phyloP scores from a whole-genome alignment of 2,329 filamentous ascomycete genomes.

The Stromatinia cepivora region DNA sequence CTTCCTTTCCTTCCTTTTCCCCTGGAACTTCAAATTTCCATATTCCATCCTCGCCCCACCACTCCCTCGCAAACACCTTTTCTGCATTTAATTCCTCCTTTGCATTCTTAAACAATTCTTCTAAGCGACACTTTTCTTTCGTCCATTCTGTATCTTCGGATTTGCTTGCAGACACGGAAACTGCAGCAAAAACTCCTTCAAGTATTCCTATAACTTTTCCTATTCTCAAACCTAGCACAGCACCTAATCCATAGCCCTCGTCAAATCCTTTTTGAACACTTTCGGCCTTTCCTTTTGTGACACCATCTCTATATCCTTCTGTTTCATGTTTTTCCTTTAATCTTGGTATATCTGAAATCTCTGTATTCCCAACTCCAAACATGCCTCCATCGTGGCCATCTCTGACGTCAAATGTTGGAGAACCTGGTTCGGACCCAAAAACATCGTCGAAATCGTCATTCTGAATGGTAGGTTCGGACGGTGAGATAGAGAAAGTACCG shows the following conservation, averaged over 20 bases:
- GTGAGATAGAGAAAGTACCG: neutral
- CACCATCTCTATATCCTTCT: constrained; percentile 86
- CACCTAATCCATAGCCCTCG: constrained; percentile 83
- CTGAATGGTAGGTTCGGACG: neutral
- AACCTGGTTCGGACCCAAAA: constrained; percentile 40
- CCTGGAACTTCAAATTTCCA: constrained; percentile 64
- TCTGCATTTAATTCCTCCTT: constrained; percentile 59
- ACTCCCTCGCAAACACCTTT: constrained; percentile 64
- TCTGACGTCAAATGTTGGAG: constrained; percentile 28
- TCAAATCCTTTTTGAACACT: constrained; percentile 89
- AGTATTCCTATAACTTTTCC: constrained; percentile 76
- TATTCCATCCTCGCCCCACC: constrained; percentile 68
- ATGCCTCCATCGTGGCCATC: neutral
- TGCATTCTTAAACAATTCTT: constrained; percentile 50
- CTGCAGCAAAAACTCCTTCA: constrained; percentile 64
- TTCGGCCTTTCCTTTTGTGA: constrained; percentile 70
- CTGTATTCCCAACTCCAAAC: constrained; percentile 30
- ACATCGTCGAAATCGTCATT: constrained; percentile 41
- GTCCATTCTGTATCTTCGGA: constrained; percentile 20
- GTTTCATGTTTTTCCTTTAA: constrained; percentile 50
- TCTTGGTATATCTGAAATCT: constrained; percentile 39
- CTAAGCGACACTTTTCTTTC: constrained; percentile 34
- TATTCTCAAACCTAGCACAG: constrained; percentile 70
- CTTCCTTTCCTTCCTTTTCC: constrained; percentile 44
- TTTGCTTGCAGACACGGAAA: constrained; percentile 34